Base-by-base conservation (phyloP, 352 stramenopile genomes). In the Phytopythium delawarense region DNA sequence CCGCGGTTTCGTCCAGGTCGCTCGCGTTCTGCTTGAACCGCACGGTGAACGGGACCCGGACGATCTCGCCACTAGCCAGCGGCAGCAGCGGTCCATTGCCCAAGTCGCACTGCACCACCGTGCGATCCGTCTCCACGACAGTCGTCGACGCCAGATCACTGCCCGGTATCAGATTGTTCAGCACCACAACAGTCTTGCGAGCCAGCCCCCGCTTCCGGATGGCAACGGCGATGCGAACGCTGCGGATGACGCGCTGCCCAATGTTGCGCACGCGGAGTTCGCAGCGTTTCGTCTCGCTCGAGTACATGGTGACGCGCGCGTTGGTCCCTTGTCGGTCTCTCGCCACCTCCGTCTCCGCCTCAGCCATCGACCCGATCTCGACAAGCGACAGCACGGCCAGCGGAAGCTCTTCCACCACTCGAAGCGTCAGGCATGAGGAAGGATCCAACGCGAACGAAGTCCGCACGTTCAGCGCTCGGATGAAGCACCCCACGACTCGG, bases 401-500 rank as follows among this genome's bases (percentile, higher is more conserved):
- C 3, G 83, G 81, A 15, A 87, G 54, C 20, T 81, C 66, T 0
- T 62, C 62, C 21, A 88, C 75, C 18, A 92, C 72, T 16, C 62
- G 56, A 3, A 92, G 69, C 12, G 7, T 54, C 7, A 81, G 37
- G 15, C 72, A 61, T 2, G 46, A 46, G 20, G 21, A 6, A 15
- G 35, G 7, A 7, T 59, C 55, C 12, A 88, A 59, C 16, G 59
- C 44, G 54, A 80, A 89, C 4, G 76, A 87, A 2, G 76, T 89
- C 54, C 75, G 83, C 42, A 92, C 70, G 61, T 82, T 89, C 42
- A 88, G 60, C 23, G 72, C 63, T 35, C 81, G 86, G 13, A 91
- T 66, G 23, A 88, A 90, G 61, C 79, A 89, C 7, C 84, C 84
- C 4, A 66, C 62, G 23, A 92, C 64, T 8, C 65, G 50, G 28